Evolutionary conservation across 192 early-diverging fungal species (phyloP).

Genomic region (Dissophora globulifera): DNA sequence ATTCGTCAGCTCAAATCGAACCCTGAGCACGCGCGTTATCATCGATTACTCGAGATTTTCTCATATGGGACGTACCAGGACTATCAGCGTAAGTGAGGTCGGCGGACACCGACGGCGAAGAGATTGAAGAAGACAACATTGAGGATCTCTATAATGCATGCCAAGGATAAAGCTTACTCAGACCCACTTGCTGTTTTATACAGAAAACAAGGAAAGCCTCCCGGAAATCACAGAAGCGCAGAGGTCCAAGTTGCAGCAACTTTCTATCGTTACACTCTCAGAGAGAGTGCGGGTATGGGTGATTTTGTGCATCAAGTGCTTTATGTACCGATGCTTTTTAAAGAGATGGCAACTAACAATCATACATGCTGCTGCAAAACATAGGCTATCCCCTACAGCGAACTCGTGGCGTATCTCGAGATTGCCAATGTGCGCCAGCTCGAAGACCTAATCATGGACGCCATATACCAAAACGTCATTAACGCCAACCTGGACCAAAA

Average conservation of each 20-base stretch:
- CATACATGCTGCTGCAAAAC: too few species aligned
- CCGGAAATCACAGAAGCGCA: conserved; percentile 61
- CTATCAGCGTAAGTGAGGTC: conserved; percentile 67
- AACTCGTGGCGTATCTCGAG: conserved; percentile 71
- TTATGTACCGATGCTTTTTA: neutral
- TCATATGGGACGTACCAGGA: conserved; percentile 85
- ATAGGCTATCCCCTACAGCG: conserved; percentile 77
- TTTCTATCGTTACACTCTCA: conserved; percentile 84
- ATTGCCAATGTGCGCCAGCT: conserved; percentile 83
- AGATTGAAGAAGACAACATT: neutral
- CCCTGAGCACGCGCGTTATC: conserved; percentile 62
- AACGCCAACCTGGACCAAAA: conserved; percentile 88
- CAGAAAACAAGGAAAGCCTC: conserved; percentile 60
- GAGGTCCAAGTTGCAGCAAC: conserved; percentile 70
- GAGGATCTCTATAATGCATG: neutral
- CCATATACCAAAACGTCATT: conserved; percentile 83
- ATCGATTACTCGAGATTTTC: conserved; percentile 75
- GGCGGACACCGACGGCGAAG: too few species aligned
- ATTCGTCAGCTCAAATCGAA: conserved; percentile 49
- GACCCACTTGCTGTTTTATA: neutral
- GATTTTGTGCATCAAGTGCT: neutral
- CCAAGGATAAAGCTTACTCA: conserved; percentile 10
- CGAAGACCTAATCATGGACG: conserved; percentile 90
- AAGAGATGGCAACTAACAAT: neutral
- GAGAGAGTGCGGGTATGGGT: conserved; percentile 64